A percentile compares a stretch with the other conserved stretches of the same genome.
Conservation (phyloP, 257 asterid species). For the Ajuga chamaepitys region DNA sequence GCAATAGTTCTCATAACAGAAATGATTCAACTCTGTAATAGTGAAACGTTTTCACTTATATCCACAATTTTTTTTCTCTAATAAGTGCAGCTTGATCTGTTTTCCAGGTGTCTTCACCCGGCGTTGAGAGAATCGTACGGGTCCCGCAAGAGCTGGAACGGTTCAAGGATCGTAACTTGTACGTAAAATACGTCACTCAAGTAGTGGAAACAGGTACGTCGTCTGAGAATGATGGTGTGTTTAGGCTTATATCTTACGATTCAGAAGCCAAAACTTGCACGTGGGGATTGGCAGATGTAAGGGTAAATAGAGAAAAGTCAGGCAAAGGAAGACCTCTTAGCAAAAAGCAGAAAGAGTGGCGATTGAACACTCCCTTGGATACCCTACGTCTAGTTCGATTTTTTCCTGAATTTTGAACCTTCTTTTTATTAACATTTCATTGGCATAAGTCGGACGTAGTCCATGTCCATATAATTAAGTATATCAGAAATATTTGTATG, state of each 20-base stretch:
- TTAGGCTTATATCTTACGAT: conserved; percentile 54
- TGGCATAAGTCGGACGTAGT: neutral
- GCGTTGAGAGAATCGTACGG: conserved; percentile 65
- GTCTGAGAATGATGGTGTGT: conserved; percentile 59
- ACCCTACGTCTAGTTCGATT: conserved; percentile 52
- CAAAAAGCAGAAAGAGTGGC: conserved; percentile 85
- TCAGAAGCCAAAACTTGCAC: conserved; percentile 41
- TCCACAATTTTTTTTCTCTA: neutral
- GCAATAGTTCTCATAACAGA: neutral
- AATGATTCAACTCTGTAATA: neutral
- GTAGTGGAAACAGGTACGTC: conserved; percentile 31
- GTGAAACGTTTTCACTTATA: neutral
- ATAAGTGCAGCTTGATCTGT: neutral
- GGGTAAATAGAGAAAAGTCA: conserved; percentile 69
- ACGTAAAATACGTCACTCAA: conserved; percentile 49
- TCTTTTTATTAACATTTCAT: neutral
- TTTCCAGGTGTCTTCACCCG: conserved; percentile 85
- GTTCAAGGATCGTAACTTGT: conserved; percentile 73
- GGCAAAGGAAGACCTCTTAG: conserved; percentile 89
- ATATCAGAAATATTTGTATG: no score
- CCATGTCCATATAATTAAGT: no score
- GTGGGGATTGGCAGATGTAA: conserved; percentile 87
- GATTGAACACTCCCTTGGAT: conserved; percentile 56
- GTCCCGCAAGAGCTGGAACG: conserved; percentile 82
- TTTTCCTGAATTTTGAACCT: conserved; percentile 51